Base-by-base conservation (phyloP, 306 rosid genomes). In the Casuarina cunninghamiana region DNA sequence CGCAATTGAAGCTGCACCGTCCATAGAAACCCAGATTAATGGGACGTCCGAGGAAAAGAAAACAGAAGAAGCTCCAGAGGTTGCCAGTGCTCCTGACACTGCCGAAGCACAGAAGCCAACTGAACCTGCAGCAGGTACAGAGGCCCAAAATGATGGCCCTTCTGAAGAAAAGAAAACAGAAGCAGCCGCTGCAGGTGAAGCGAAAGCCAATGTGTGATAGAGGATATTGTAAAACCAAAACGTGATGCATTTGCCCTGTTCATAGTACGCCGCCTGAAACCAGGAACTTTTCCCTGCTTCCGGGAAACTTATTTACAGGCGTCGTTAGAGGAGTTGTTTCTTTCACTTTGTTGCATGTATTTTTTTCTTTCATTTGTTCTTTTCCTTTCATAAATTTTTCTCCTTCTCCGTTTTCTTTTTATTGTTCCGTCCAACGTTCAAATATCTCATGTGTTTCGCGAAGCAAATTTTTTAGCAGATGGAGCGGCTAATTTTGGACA, bases 91-190 rank as follows among this genome's bases (percentile, higher is more conserved):
- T 42, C 5, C 63, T 12, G 55, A 79, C 37, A 4, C 15, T 15
- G 63, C 50, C 3, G 45, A 73, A 75, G 54, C 72, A n/a, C 84
- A 79, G 75, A 80, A 77, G 57, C 43, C 81, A 44, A 61, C 69
- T 54, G 75, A 77, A 60, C 76, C 58, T 69, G 38, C 6, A 38
- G 46, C 10, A 50, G 39, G 41, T 37, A 15, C 45, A 16, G 77
- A 69, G n/a, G 10, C 73, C 15, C 53, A 48, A 21, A 70, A 46
- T 12, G 46, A 41, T 26, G 65, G 11, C 6, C 8, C 39, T 0
- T 26, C 46, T 13, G 43, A 75, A 81, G 62, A 84, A 81, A 41
- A 51, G 37, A 78, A 69, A 32, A 26, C 81, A 81, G 80, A 83
- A 73, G 45, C 57, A 54, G 11, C 19, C 60, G 53, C 37, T 8